Conservation (phyloP, 805 yeast species). For the Danielia oregonensis region DNA sequence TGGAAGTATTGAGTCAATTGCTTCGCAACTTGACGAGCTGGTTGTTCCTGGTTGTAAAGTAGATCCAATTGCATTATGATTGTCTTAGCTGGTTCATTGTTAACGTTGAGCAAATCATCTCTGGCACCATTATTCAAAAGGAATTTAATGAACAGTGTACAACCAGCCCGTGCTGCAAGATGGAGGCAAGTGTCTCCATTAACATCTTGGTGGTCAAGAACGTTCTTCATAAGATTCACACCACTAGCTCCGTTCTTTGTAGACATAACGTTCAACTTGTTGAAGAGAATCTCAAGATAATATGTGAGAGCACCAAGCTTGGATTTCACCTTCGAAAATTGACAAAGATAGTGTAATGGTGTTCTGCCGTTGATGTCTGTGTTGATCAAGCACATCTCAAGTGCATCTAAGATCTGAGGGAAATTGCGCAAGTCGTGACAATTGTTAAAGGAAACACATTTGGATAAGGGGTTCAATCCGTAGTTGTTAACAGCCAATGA, state of each 20-base stretch:
- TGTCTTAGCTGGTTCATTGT: conserved; percentile 43
- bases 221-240: conserved; percentile 55
- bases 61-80: conserved; percentile 39
- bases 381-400: conserved; percentile 74
- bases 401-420: conserved; percentile 68
- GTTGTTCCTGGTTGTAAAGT: conserved; percentile 14
- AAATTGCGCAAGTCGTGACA: conserved; percentile 79
- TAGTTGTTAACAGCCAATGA: conserved; percentile 47
- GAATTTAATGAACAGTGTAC: conserved; percentile 69
- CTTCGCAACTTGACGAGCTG: conserved; percentile 2
- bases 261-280: conserved; percentile 56
- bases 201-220: conserved; percentile 72
- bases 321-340: conserved; percentile 59
- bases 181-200: conserved; percentile 86
- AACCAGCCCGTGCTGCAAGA: conserved; percentile 67
- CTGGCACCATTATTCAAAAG: conserved; percentile 83
- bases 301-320: conserved; percentile 78
- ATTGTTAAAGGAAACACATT: conserved; percentile 83
- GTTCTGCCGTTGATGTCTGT: conserved; percentile 73
- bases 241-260: conserved; percentile 27
- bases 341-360: conserved; percentile 81
- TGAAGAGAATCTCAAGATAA: conserved; percentile 72
- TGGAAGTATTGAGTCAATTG: conserved; percentile 3
- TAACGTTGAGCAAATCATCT: conserved; percentile 44
- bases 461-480: conserved; percentile 86